Base-by-base conservation (phyloP, 306 rosid species). In the Corylus heterophylla region DNA sequence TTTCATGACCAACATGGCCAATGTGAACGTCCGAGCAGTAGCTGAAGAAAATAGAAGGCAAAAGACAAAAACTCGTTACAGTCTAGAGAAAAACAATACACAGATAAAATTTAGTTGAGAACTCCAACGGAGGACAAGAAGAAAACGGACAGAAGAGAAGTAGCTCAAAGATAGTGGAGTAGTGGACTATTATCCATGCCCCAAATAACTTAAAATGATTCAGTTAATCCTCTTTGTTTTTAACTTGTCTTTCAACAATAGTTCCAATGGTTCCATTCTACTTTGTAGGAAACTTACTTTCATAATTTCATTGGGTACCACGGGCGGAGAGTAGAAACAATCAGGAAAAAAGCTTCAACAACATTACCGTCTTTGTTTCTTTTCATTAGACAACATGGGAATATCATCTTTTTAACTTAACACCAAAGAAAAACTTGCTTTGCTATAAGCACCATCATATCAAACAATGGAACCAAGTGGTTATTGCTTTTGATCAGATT, bases 1-100 rank as follows among this genome's bases (percentile, higher is more conserved):
- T 92, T 80, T 89, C 95, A 84, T 94, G 98, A 75, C 97, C 94
- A n/a, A 54, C 85, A 67, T 51, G 82, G 9, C 94, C 94, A 80
- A 94, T 84, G 82, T 94, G 94, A 82, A 90, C 90, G 81, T 92
- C 92, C 7, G 44, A 79, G 86, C 98, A 94, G 49, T 81, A 83
- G 86, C 97, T 90, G 75, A 77, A 18, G 58, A 73, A 51, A 75
- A 50, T 2, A 42, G 52, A 9, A 9, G 52, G 52, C 52, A 75
- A 81, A 75, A 68, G 54, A 76, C 9, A 58, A 58, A 78, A 69
- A 67, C 51, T n/a, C 27, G 12, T 8, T 39, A 2, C 44, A 42
- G 51, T 67, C 8, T 4, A 18, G 7, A 67, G 52, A 47, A 12
- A 16, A 22, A 9, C n/a, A 18, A 51, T 39, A 18, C 54, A 52